Conservation (phyloP, 768 basidiomycete genomes). For the Auricularia cornea region DNA sequence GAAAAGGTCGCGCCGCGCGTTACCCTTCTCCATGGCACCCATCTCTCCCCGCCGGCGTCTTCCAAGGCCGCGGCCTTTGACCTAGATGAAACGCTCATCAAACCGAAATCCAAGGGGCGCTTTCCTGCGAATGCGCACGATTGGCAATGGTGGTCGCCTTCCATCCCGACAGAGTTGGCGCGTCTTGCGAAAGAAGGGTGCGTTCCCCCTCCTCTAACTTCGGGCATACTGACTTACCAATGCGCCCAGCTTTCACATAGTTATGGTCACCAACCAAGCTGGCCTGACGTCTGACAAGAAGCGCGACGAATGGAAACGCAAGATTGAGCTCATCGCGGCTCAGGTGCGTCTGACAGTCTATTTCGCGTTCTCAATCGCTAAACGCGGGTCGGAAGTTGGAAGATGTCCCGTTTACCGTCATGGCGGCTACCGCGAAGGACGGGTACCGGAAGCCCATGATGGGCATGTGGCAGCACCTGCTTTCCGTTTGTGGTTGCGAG, state of each 20-base stretch:
- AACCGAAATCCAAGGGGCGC: slow-evolving; percentile 20
- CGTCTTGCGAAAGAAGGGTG: slow-evolving; percentile 55
- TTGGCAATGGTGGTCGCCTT: slow-evolving; percentile 69
- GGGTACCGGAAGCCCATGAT: slow-evolving; percentile 78
- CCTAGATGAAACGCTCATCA: slow-evolving; percentile 79
- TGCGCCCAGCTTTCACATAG: slow-evolving; percentile 49
- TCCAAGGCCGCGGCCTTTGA: slow-evolving; percentile 75
- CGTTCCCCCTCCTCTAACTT: slow-evolving; percentile 13
- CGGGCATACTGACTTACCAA: not conserved
- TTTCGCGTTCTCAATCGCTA: slow-evolving; percentile 1
- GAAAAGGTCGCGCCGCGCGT: not conserved
- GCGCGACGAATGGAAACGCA: slow-evolving; percentile 58
- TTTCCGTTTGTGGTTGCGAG: slow-evolving; percentile 42
- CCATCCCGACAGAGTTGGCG: slow-evolving; percentile 55
- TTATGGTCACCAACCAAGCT: slow-evolving; percentile 75
- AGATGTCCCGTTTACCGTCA: slow-evolving; percentile 63
- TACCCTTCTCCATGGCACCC: not conserved
- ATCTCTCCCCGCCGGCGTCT: slow-evolving; percentile 13
- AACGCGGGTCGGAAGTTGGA: slow-evolving; percentile 40
- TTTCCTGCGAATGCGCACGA: slow-evolving; percentile 22
- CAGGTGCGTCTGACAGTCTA: slow-evolving; percentile 19
- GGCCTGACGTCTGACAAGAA: not conserved
- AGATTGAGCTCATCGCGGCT: slow-evolving; percentile 58
- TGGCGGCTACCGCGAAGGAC: slow-evolving; percentile 71
- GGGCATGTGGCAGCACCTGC: slow-evolving; percentile 74